Evolutionary conservation across 2,329 filamentous ascomycete genomes (phyloP).

Genomic region (Apiospora marii): DNA sequence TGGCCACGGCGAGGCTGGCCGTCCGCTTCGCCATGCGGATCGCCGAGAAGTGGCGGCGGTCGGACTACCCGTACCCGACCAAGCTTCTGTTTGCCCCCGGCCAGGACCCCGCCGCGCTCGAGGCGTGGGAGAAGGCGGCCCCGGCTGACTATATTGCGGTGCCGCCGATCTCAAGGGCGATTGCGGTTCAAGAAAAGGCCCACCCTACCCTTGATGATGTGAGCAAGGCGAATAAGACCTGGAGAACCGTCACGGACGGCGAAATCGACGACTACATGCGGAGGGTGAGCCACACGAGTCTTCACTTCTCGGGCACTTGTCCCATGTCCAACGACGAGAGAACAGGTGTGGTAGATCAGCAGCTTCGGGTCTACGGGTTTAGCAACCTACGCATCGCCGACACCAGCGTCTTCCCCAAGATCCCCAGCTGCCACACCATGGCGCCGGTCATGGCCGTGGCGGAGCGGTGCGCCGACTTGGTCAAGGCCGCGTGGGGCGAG

Average conservation of each 20-base stretch:
- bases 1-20: neutral
- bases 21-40: neutral
- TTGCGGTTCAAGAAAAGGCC: no score
- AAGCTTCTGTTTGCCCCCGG: neutral
- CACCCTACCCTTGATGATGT: no score
- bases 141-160: neutral
- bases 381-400: conserved; percentile 28
- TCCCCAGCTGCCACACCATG: conserved; percentile 41
- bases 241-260: conserved; percentile 22
- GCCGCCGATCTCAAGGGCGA: neutral
- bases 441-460: conserved; percentile 41
- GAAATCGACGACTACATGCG: conserved; percentile 28
- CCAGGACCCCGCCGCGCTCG: neutral
- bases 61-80: neutral
- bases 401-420: conserved; percentile 41
- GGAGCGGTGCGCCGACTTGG: conserved; percentile 42
- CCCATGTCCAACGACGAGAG: conserved; percentile 5
- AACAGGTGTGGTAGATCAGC: conserved; percentile 28
- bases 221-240: neutral
- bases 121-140: neutral
- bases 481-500: conserved; percentile 34
- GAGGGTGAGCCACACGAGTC: conserved; percentile 23
- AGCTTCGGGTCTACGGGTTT: conserved; percentile 29
- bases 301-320: conserved; percentile 27
- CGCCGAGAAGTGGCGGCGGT: neutral